Percentiles rank a stretch among this genome's conserved stretches.
phyloP scores from a whole-genome alignment of 2,329 filamentous ascomycete species.

The Fusarium torulosum region DNA sequence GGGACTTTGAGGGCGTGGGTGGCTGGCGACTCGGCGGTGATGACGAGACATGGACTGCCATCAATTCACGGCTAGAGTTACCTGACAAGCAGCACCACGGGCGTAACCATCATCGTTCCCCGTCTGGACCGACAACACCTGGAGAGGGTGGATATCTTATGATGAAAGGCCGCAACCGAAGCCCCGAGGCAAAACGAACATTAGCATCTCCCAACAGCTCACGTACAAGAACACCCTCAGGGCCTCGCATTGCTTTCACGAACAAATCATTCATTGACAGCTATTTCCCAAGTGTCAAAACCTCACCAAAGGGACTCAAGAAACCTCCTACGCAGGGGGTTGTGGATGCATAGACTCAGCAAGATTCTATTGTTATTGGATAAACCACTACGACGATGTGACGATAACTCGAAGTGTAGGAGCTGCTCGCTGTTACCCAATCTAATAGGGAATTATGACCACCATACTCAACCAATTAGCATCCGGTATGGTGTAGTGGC shows the following conservation, averaged over 20 bases:
- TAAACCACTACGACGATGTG: conserved; percentile 38
- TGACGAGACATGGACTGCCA: conserved; percentile 64
- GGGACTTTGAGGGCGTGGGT: conserved; percentile 71
- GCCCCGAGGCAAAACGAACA: conserved; percentile 50
- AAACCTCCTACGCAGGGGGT: conserved; percentile 41
- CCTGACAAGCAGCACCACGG: conserved; percentile 57
- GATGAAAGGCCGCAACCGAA: conserved; percentile 58
- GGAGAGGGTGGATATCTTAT: conserved; percentile 58
- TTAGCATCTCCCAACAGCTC: conserved; percentile 60
- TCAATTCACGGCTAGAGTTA: conserved; percentile 65
- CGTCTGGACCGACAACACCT: conserved; percentile 56
- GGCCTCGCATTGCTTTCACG: conserved; percentile 51
- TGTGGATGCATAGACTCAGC: conserved; percentile 35
- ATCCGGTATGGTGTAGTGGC: conserved; percentile 53
- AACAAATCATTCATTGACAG: conserved; percentile 52
- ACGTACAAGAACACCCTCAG: conserved; percentile 62
- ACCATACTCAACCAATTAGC: not conserved
- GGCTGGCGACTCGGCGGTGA: conserved; percentile 65
- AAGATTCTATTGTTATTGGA: conserved; percentile 2
- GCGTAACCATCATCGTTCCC: conserved; percentile 59
- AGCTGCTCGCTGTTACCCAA: not conserved
- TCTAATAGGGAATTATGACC: not conserved
- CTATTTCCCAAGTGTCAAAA: conserved; percentile 57
- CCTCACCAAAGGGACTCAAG: conserved; percentile 52
- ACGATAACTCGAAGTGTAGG: not conserved